Evolutionary conservation across 2,329 filamentous ascomycete genomes (phyloP), one percentile per base, ranked within the genome.

Genomic region (Aspergillus unguis): DNA sequence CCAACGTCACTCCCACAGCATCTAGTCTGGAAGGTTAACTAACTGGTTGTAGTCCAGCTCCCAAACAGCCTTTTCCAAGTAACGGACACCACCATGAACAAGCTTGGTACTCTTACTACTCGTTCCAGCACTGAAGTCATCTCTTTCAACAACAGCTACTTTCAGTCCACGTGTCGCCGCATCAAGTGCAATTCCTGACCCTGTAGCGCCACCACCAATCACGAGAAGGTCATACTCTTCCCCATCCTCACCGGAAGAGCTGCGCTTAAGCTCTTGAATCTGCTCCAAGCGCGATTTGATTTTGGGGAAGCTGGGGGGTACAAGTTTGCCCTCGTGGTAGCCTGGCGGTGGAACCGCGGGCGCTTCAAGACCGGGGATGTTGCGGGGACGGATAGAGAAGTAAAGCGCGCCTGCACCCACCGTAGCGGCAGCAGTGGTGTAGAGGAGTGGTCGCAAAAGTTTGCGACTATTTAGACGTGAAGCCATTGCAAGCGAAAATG

Each of bases 81-180:
- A 94, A 60, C 88, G 83, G 54, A 94, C 89, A 65, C 88, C 88
- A 61, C 88, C 88, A 72, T 94, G 88, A 17, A 94, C 89, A 48
- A 94, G 79, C 74, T 94, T 94, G 44, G 88, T 94, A 75, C 87
- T 91, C 77, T 92, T 92, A 71, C 86, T 90, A 75, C 87, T 91
- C 37, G 88, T 92, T 29, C 89, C 88, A 57, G 85, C 81, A 62
- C 85, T 86, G 69, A 92, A 94, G 72, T 94, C 88, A 69, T 92
- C 89, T 56, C 88, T 80, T 74, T 94, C 88, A 11, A 94, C 87
- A 46, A 92, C 74, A 9, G 89, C 88, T 54, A 94, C 88, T 72
- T 85, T 89, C 63, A 92, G 75, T 2, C 88, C 88, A 61, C 88
- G 81, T 2, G 88, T 92, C 25, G 85, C 86, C 33, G 88, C 88